Evolutionary conservation across 2,329 filamentous ascomycete genomes (phyloP).

Genomic region (Aaosphaeria pasadenensis): DNA sequence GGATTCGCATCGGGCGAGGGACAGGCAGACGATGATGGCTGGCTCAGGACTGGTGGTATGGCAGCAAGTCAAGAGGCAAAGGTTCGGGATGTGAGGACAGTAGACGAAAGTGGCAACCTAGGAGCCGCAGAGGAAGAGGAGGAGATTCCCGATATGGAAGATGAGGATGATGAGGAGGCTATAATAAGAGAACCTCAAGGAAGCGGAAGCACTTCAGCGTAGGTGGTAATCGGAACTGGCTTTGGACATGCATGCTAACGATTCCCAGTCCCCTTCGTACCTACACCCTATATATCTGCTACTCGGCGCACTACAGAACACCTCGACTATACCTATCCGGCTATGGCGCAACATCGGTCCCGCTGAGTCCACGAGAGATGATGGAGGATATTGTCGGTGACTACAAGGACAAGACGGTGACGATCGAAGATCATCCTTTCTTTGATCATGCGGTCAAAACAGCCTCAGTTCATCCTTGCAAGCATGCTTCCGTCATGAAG

Average conservation of each 20-base stretch:
- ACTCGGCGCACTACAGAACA: conserved; percentile 94
- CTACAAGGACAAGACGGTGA: conserved; percentile 98
- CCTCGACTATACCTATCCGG: conserved; percentile 93
- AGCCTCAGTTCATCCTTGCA: conserved; percentile 94
- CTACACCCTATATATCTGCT: conserved; percentile 99
- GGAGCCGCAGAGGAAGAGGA: conserved; percentile 69
- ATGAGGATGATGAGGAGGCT: conserved; percentile 89
- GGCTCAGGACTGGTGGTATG: conserved; percentile 83
- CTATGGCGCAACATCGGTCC: conserved; percentile 75
- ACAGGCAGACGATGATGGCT: conserved; percentile 71
- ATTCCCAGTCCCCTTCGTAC: conserved; percentile 70
- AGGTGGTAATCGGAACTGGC: conserved; percentile 24
- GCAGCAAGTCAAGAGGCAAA: conserved; percentile 72
- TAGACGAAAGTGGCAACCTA: conserved; percentile 85
- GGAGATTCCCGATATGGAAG: conserved; percentile 97
- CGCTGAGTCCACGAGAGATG: conserved; percentile 79
- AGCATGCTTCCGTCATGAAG: conserved; percentile 98
- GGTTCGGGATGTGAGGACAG: conserved; percentile 77
- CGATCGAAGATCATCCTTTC: conserved; percentile 95
- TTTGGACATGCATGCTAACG: conserved; percentile 10
- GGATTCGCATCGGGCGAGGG: conserved; percentile 57
- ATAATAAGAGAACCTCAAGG: conserved; percentile 69
- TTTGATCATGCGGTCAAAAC: conserved; percentile 91
- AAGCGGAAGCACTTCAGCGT: conserved; percentile 54
- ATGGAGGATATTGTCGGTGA: conserved; percentile 96